A percentile compares a stretch with the other conserved stretches of the same genome.
Conservation (phyloP, 768 basidiomycete genomes). For the Suillus fuscotomentosus region DNA sequence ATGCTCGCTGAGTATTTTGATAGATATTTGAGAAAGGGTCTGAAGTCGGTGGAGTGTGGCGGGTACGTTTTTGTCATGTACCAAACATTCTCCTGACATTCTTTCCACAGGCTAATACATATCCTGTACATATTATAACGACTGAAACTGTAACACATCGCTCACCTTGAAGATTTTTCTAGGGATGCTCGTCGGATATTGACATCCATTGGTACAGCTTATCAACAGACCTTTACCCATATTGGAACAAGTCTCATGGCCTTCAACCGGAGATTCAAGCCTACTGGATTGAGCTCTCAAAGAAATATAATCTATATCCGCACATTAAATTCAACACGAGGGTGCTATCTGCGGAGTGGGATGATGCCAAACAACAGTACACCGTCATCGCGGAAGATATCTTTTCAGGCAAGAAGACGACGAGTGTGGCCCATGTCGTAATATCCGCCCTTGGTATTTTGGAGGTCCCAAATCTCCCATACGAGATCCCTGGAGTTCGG, state of each 20-base stretch:
- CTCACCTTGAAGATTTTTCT: not conserved
- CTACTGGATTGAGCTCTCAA: conserved; percentile 41
- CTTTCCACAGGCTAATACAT: conserved; percentile 24
- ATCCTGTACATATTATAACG: conserved; percentile 13
- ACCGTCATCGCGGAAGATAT: not conserved
- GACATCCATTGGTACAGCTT: not conserved
- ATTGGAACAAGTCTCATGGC: not conserved
- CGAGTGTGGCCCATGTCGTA: not conserved
- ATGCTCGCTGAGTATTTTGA: not conserved
- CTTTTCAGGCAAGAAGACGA: not conserved
- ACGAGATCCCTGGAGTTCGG: conserved; percentile 34
- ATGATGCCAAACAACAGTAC: not conserved
- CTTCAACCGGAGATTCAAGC: conserved; percentile 27
- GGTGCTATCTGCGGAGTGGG: conserved; percentile 49
- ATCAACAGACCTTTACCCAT: not conserved
- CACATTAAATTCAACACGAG: conserved; percentile 42
- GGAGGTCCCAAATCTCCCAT: not conserved
- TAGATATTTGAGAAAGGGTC: conserved; percentile 49
- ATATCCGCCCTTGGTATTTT: not conserved
- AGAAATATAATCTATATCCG: conserved; percentile 40
- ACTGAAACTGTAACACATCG: not conserved
- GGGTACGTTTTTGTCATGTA: conserved; percentile 33
- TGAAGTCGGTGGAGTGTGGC: conserved; percentile 52
- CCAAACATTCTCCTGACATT: not conserved
- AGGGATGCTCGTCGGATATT: not conserved